These are phyloP conservation scores for Umbilicaria muhlenbergii DNA, from an alignment of 495 filamentous ascomycete species.

Conservation along the genomic window DNA sequence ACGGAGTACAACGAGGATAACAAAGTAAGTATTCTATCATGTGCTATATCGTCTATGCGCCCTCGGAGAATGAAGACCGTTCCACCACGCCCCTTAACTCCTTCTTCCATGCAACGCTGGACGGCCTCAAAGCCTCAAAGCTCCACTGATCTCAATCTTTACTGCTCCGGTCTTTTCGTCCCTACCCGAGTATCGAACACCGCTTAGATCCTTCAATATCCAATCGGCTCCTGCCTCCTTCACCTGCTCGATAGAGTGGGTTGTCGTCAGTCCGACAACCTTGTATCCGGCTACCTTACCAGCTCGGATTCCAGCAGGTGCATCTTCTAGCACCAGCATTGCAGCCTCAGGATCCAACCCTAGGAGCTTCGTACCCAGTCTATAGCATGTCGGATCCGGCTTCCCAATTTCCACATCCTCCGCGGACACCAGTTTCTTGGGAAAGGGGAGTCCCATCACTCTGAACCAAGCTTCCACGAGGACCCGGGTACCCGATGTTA, in stretches of 20 bases:
- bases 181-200: slow-evolving; percentile 39
- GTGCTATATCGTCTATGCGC: no score
- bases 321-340: slow-evolving; percentile 80
- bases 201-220: slow-evolving; percentile 67
- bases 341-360: slow-evolving; percentile 34
- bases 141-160: slow-evolving; percentile 35
- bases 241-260: slow-evolving; percentile 60
- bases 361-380: slow-evolving; percentile 49
- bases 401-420: slow-evolving; percentile 80
- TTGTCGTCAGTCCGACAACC: slow-evolving; percentile 77
- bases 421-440: slow-evolving; percentile 61
- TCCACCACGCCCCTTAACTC: no score
- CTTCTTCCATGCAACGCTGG: no score
- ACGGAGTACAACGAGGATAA: no score
- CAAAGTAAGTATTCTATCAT: no score
- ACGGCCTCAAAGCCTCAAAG: slow-evolving; percentile 16
- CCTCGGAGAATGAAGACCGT: no score
- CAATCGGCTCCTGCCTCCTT: slow-evolving; percentile 66
- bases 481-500: slow-evolving; percentile 73
- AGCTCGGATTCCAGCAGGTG: slow-evolving; percentile 75
- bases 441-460: slow-evolving; percentile 57
- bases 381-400: slow-evolving; percentile 71
- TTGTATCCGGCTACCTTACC: slow-evolving; percentile 83
- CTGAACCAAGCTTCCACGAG: slow-evolving; percentile 78
- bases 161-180: slow-evolving; percentile 34